Conservation (phyloP, 2,329 filamentous ascomycete genomes). For the Alternaria arbusti region DNA sequence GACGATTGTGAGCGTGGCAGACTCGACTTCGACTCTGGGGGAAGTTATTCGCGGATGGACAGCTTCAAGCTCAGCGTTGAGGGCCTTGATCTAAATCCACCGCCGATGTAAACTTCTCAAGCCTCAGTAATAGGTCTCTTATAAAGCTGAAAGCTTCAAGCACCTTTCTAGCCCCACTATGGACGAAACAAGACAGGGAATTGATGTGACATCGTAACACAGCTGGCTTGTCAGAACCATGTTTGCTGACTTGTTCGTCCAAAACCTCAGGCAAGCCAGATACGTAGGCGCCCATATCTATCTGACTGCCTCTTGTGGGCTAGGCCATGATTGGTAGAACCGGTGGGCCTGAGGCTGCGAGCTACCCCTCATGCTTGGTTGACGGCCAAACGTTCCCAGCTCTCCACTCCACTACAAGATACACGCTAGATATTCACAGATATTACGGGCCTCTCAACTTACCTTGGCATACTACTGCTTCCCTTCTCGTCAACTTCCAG, state of each 20-base stretch:
- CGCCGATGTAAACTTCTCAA: constrained; percentile 50
- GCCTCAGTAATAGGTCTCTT: neutral
- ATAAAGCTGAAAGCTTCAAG: neutral
- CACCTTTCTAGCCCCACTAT: neutral
- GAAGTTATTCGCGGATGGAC: constrained; percentile 81
- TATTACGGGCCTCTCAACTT: neutral
- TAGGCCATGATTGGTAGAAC: neutral
- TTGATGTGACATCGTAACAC: neutral
- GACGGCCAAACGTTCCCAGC: neutral
- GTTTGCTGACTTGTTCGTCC: neutral
- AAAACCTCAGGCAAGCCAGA: neutral
- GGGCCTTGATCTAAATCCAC: constrained; percentile 65
- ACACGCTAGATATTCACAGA: neutral
- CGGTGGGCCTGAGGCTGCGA: neutral
- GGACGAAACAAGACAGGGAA: neutral
- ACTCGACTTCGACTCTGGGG: constrained; percentile 82
- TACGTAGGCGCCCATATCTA: neutral
- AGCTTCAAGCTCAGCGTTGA: constrained; percentile 66
- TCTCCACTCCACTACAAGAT: neutral
- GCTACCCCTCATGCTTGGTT: neutral
- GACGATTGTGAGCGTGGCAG: constrained; percentile 84
- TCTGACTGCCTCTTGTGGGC: neutral
- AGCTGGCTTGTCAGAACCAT: neutral
- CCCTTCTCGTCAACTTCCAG: neutral
- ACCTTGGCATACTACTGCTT: neutral